A percentile compares a stretch with the other conserved stretches of the same genome.
phyloP scores from a whole-genome alignment of 1,284 basidiomycete species.

The Ustilago cynodontis region DNA sequence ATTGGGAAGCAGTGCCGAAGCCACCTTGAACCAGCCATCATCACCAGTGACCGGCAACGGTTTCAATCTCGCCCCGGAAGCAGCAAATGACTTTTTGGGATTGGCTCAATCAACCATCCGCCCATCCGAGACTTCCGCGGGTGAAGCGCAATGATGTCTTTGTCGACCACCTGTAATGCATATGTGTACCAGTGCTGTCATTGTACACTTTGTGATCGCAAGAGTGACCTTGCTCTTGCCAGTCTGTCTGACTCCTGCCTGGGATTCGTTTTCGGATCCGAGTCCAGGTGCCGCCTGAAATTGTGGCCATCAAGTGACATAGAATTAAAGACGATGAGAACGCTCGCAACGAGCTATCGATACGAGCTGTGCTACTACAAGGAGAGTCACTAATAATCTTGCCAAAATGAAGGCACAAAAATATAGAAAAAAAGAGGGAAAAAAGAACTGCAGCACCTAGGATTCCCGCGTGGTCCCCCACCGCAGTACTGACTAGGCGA shows the following conservation, averaged over 20 bases:
- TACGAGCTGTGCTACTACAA: too few species aligned
- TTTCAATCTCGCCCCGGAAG: slow-evolving; percentile 4
- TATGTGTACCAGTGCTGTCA: background rate
- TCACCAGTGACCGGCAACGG: background rate
- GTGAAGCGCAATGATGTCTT: slow-evolving; percentile 6
- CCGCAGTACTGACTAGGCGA: slow-evolving; percentile 84
- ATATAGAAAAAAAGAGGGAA: background rate
- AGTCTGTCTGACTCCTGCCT: background rate
- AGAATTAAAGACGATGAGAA: too few species aligned
- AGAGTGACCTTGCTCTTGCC: background rate
- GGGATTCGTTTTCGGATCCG: background rate
- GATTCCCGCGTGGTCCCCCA: slow-evolving; percentile 86
- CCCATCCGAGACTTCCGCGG: slow-evolving; percentile 9
- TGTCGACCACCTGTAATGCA: background rate
- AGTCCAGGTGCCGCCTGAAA: too few species aligned
- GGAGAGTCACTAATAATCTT: background rate
- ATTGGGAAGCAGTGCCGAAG: slow-evolving; percentile 17
- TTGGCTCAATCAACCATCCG: slow-evolving; percentile 33
- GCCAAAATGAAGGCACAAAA: background rate
- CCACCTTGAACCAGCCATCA: background rate
- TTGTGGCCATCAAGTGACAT: too few species aligned
- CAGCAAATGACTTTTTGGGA: slow-evolving; percentile 42
- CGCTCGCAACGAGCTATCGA: too few species aligned
- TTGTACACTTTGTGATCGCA: background rate
- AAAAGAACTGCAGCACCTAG: slow-evolving; percentile 80